Evolutionary conservation across 345 rosid genomes (phyloP).

Genomic region (Conringia planisiliqua): DNA sequence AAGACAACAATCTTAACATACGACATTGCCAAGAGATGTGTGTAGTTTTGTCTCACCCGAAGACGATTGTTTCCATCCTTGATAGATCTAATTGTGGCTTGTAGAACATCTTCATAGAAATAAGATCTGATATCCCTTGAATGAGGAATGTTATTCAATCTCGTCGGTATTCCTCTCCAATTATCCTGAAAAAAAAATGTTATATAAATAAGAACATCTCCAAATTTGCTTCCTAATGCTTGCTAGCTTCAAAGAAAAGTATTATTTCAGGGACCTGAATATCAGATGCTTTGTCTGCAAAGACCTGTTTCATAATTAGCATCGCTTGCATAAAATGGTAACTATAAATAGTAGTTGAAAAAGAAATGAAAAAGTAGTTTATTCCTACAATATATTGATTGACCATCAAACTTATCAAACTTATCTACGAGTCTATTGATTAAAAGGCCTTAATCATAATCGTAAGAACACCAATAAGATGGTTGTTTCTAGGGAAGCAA

Average conservation of each 20-base stretch:
- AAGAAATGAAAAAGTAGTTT: not conserved
- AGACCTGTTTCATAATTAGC: constrained; percentile 29
- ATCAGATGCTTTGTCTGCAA: constrained; percentile 38
- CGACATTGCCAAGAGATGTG: not conserved
- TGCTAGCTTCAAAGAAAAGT: not conserved
- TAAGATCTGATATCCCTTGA: constrained; percentile 86
- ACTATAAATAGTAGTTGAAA: constrained; percentile 5
- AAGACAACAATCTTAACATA: not conserved
- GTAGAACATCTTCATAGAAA: constrained; percentile 84
- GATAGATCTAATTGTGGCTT: constrained; percentile 70
- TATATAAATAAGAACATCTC: constrained; percentile 25
- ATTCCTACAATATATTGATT: not conserved
- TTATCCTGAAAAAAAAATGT: constrained; percentile 49
- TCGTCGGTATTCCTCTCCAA: constrained; percentile 95
- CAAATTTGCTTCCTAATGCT: not conserved
- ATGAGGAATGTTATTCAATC: constrained; percentile 92
- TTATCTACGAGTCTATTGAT: not conserved
- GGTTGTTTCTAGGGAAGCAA: not conserved
- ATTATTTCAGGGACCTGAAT: constrained; percentile 40
- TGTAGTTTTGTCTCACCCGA: constrained; percentile 45
- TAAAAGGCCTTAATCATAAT: not conserved
- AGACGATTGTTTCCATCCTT: constrained; percentile 65
- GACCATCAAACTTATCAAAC: not conserved
- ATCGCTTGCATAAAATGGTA: constrained; percentile 34
- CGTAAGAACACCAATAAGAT: not conserved